A percentile compares a stretch with the other conserved stretches of the same genome.
phyloP scores from a whole-genome alignment of 495 filamentous ascomycete genomes.

The Jackrogersella multiformis region DNA sequence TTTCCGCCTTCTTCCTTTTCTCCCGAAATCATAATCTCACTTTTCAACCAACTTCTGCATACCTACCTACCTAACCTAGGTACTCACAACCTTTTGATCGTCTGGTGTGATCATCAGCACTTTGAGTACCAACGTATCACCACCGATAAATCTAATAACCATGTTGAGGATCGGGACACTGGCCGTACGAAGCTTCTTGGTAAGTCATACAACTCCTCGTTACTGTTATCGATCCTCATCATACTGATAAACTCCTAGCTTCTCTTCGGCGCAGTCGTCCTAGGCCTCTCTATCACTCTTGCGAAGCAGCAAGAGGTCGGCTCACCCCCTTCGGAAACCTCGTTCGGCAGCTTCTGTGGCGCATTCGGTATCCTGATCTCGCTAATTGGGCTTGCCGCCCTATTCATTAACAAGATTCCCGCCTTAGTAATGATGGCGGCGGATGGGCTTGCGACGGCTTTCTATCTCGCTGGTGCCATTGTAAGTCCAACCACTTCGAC shows the following conservation, averaged over 20 bases:
- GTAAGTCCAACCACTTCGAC: conserved; percentile 51
- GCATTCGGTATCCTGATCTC: conserved; percentile 58
- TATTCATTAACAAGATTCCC: conserved; percentile 54
- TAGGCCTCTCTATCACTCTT: conserved; percentile 58
- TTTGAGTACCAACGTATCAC: background rate
- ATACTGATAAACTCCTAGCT: conserved; percentile 44
- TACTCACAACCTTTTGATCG: background rate
- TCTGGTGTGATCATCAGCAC: background rate
- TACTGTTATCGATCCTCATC: background rate
- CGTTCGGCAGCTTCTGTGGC: conserved; percentile 59
- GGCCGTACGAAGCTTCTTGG: conserved; percentile 26
- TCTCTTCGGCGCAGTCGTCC: conserved; percentile 56
- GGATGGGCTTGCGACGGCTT: conserved; percentile 55
- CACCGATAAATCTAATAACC: no score
- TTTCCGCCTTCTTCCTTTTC: background rate
- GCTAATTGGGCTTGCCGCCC: conserved; percentile 48
- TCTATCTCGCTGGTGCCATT: conserved; percentile 63
- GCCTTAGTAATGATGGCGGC: conserved; percentile 50
- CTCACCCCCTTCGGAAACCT: conserved; percentile 51
- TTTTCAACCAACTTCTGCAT: background rate
- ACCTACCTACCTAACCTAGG: background rate
- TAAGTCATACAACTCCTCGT: conserved; percentile 4
- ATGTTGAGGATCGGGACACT: conserved; percentile 32
- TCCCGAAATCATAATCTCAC: background rate
- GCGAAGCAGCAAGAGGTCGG: conserved; percentile 54